Base-by-base conservation (phyloP, 768 basidiomycete genomes). In the Ramaria sp. region DNA sequence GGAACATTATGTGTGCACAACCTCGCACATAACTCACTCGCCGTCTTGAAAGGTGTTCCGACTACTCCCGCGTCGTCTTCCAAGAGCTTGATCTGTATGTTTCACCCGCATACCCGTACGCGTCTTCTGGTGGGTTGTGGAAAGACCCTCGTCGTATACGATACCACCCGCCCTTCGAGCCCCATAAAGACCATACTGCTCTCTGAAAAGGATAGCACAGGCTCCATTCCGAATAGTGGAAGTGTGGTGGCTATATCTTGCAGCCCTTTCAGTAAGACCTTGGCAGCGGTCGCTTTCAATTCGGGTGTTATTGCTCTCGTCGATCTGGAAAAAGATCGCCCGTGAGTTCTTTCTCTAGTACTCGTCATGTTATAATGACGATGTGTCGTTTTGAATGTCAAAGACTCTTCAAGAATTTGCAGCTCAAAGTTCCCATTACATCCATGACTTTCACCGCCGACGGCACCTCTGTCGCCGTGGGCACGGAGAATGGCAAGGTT, bases 231-330 rank as follows among this genome's bases (percentile, higher is more conserved):
- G 13, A 61, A 68, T 17, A 63, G 69, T 0, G 81, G 80, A 7
- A 67, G 77, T n/a, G 75, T 88, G 22, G 67, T 78, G 4, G 76
- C 75, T 12, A 66, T 88, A 9, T 73, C 79, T 7, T 81, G 78
- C 59, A 87, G 86, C 60, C 85, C 87, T 7, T 88, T 87, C 67
- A 88, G 86, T 69, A 88, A 83, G 70, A 83, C 82, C 1, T 70
- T 89, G 34, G 72, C 84, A 24, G 82, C 82, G 2, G 75, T 77
- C 43, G 79, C 77, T 1, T 82, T 76, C 42, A 71, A 75, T 12
- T 71, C 68, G 4, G 86, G 85, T 1, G 69, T 71, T 43, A 72
- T 89, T 11, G 73, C 68, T 3, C 72, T 88, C 7, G 68, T 88
- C 50, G 88, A 90, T 64, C 64, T 90, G 22, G 85, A 89, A 50